Evolutionary conservation across 805 yeast species (phyloP).

Genomic region (Sungouiella thailandica): DNA sequence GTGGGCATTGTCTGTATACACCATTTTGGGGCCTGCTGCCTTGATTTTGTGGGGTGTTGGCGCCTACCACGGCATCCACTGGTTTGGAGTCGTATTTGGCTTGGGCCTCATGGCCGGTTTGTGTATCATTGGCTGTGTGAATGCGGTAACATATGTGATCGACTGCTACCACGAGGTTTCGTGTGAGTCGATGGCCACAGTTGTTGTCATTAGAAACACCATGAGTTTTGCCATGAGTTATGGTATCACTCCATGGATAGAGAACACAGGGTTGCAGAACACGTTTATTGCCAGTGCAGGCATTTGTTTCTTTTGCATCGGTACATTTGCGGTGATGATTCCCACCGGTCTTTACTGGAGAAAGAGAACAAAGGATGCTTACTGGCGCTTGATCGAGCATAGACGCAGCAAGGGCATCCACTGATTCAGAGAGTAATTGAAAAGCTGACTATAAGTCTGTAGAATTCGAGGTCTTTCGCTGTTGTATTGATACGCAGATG

Average conservation of each 20-base stretch:
- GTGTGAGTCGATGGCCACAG: conserved; percentile 39
- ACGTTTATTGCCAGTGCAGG: conserved; percentile 54
- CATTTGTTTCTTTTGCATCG: conserved; percentile 43
- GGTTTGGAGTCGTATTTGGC: conserved; percentile 23
- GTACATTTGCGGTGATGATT: conserved; percentile 39
- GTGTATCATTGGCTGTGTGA: conserved; percentile 22
- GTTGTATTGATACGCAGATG: too few species aligned
- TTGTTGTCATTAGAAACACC: conserved; percentile 51
- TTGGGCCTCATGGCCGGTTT: conserved; percentile 18
- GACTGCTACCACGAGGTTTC: conserved; percentile 25
- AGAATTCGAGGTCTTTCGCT: too few species aligned
- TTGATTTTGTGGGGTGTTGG: conserved; percentile 22
- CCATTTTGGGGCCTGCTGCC: conserved; percentile 12
- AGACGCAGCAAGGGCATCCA: conserved; percentile 8
- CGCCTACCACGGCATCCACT: conserved; percentile 18
- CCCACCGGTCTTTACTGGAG: conserved; percentile 34
- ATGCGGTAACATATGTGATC: conserved; percentile 23
- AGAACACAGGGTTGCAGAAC: conserved; percentile 47
- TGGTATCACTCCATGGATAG: conserved; percentile 57
- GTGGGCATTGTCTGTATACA: conserved; percentile 12
- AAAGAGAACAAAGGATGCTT: conserved; percentile 24
- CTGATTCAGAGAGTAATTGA: neutral
- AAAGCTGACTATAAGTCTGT: too few species aligned
- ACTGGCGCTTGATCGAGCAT: conserved; percentile 30
- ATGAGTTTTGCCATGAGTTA: conserved; percentile 58